Base-by-base conservation (phyloP, 2,329 filamentous ascomycete species). In the Xylaria polymorpha region DNA sequence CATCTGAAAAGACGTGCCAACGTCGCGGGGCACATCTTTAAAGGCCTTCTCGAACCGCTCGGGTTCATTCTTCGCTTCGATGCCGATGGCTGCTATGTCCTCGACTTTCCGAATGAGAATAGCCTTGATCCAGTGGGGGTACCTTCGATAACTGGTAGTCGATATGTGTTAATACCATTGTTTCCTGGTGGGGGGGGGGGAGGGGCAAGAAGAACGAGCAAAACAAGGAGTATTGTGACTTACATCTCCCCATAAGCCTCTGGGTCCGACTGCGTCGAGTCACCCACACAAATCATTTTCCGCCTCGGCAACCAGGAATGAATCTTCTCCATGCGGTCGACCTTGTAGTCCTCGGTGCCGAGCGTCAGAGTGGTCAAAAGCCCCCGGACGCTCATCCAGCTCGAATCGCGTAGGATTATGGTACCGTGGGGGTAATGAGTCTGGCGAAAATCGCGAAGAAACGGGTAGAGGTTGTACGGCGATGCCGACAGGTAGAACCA, bases 401-500 rank as follows among this genome's bases (percentile, higher is more conserved):
- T 93, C 9, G 91, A 90, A 75, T 98, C 94, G 46, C 95, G 91
- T 7, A 98, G 86, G 43, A 98, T 88, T 71, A 98, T 86, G 29
- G 93, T 93, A 12, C 95, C 95, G 2, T 86, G 86, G 0, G 92
- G 92, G 77, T 91, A 98, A 80, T 92, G 82, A 1, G 85, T 78
- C 63, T 90, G 82, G 43, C 94, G 85, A 81, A 98, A 98, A 0
- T 85, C 80, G 65, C 87, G 90, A 29, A 98, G 86, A 80, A 98
- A 96, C 0, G 93, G 92, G 77, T 98, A 98, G 10, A 98, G 87
- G 75, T 97, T 97, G 83, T 98, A 98, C 0, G 95, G 95, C 0
- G 94, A 97, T 0, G 95, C 94, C 0, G 93, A 97, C 56, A 98
- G 87, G 80, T 98, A 98, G 84, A 97, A 97, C 86, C 93, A 97